These are phyloP conservation scores for Boletus vermiculosoides DNA, from an alignment of 768 basidiomycete species.

Conservation along the genomic window DNA sequence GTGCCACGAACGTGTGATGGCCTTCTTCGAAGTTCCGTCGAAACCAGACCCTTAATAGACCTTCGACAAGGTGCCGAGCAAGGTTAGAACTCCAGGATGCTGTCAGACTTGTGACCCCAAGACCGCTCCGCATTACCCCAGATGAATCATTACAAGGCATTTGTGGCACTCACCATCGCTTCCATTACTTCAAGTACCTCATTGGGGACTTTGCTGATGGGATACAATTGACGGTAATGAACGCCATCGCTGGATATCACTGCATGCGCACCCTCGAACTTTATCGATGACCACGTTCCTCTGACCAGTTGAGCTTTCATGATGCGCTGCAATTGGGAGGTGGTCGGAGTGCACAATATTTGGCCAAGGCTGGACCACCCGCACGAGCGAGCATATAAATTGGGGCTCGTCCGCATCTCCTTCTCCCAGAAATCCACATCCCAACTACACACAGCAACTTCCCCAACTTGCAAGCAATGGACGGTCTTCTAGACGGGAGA, in stretches of 20 bases:
- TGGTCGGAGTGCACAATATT: background rate
- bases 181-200: background rate
- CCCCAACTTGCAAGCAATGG: background rate
- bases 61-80: background rate
- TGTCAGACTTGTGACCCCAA: background rate
- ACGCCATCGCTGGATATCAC: background rate
- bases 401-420: background rate
- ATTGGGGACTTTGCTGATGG: background rate
- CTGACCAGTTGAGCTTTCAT: background rate
- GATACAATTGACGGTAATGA: background rate
- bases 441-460: background rate
- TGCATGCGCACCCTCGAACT: background rate
- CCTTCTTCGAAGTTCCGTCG: too few species aligned
- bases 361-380: background rate
- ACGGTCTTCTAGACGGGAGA: background rate
- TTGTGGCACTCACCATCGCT: background rate
- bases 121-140: background rate
- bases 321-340: background rate
- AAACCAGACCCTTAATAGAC: too few species aligned
- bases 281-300: background rate
- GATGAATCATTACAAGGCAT: background rate
- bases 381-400: background rate
- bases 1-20: background rate
- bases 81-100: background rate
- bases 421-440: background rate